Evolutionary conservation across 2,329 filamentous ascomycete species (phyloP).

Genomic region (Penicillium sp.): DNA sequence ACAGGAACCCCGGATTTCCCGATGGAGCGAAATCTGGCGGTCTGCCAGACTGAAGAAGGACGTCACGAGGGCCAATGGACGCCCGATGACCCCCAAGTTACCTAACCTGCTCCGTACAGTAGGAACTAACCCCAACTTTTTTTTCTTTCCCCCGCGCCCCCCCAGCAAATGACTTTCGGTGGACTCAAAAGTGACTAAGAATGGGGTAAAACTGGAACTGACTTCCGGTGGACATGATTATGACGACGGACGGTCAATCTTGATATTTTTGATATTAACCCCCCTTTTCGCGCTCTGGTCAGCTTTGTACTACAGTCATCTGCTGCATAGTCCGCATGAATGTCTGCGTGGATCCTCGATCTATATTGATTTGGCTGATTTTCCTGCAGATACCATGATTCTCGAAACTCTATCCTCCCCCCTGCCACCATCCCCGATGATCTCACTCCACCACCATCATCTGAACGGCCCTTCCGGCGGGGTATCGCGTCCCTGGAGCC

Average conservation of each 20-base stretch:
- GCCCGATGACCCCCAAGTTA: constrained; percentile 16
- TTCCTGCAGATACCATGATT: not conserved
- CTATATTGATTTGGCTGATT: constrained; percentile 1
- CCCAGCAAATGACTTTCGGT: not conserved
- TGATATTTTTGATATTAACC: not conserved
- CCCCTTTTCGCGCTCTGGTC: not conserved
- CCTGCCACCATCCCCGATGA: constrained; percentile 13
- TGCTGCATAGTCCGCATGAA: not conserved
- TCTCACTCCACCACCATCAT: constrained; percentile 23
- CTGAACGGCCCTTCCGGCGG: constrained; percentile 12
- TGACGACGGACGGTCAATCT: not conserved
- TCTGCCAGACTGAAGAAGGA: constrained; percentile 14
- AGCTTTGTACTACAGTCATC: not conserved
- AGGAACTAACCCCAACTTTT: constrained; percentile 16
- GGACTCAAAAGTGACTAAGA: not conserved
- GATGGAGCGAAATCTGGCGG: constrained; percentile 16
- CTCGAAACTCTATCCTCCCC: not conserved
- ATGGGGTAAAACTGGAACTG: not conserved
- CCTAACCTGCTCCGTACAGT: no score
- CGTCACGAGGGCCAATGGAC: constrained; percentile 31
- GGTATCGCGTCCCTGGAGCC: constrained; percentile 10
- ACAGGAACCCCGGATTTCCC: not conserved
- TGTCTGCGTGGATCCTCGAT: not conserved
- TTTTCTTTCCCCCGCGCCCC: constrained; percentile 8
- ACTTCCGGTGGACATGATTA: not conserved